phyloP scores from a whole-genome alignment of 2,329 filamentous ascomycete genomes.

The Calonectria pseudoturangicola region DNA sequence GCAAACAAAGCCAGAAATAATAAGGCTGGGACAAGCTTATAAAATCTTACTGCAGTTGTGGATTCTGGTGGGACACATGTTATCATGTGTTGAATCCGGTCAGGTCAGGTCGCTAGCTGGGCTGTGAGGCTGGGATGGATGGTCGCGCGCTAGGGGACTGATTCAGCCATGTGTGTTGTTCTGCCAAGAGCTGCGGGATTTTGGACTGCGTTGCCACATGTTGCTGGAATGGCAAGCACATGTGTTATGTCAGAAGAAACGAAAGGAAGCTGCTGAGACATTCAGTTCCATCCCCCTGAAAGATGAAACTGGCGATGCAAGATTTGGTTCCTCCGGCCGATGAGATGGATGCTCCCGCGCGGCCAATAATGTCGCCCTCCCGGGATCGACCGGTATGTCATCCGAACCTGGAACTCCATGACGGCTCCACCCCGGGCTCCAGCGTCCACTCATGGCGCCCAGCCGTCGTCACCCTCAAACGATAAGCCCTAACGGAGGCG shows the following conservation, averaged over 20 bases:
- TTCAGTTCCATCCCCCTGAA: background rate
- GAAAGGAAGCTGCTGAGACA: background rate
- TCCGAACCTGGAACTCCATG: background rate
- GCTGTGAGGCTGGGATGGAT: conserved; percentile 11
- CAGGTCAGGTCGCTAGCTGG: conserved; percentile 1
- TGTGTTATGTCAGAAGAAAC: too few relatives aligned
- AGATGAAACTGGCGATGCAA: conserved; percentile 20
- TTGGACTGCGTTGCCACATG: background rate
- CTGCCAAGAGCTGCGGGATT: background rate
- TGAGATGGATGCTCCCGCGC: background rate
- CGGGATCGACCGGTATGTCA: conserved; percentile 11
- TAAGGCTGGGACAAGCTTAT: background rate
- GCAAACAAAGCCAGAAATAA: background rate
- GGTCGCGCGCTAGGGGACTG: background rate
- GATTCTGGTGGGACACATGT: background rate
- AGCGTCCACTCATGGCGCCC: conserved; percentile 7
- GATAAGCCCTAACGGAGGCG: conserved; percentile 2
- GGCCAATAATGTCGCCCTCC: conserved; percentile 5
- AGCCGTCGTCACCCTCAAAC: conserved; percentile 14
- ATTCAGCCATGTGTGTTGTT: conserved; percentile 1
- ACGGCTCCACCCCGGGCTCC: background rate
- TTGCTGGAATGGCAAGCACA: background rate
- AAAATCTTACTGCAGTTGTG: conserved; percentile 7
- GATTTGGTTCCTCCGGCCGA: background rate
- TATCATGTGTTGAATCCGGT: background rate